Conservation (phyloP, 768 basidiomycete species). For the Mycena sanguinolenta region DNA sequence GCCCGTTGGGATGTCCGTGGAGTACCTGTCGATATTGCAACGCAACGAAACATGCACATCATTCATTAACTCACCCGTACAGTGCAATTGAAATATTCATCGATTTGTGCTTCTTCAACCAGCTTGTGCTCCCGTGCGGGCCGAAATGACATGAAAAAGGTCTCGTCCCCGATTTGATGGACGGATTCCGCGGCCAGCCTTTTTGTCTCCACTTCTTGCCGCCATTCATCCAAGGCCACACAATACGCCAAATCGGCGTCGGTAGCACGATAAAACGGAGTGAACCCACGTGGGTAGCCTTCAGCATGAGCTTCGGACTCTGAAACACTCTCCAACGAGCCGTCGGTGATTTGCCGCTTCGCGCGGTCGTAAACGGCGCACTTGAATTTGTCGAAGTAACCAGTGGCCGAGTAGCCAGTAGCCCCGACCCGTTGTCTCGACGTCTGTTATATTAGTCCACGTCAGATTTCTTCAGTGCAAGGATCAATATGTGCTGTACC, state of each 20-base stretch:
- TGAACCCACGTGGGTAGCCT: slow-evolving; percentile 55
- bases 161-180: slow-evolving; percentile 39
- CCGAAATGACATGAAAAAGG: not conserved
- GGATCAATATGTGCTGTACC: slow-evolving; percentile 47
- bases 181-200: slow-evolving; percentile 33
- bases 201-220: slow-evolving; percentile 52
- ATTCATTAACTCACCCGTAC: slow-evolving; percentile 61
- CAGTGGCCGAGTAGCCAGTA: slow-evolving; percentile 47
- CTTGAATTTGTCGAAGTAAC: slow-evolving; percentile 59
- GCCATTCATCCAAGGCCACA: slow-evolving; percentile 62
- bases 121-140: slow-evolving; percentile 57
- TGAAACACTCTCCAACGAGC: slow-evolving; percentile 52
- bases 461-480: not conserved
- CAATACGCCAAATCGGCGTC: slow-evolving; percentile 60
- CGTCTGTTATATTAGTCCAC: not conserved
- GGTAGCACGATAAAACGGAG: slow-evolving; percentile 60
- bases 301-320: slow-evolving; percentile 48
- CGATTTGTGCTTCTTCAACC: slow-evolving; percentile 63
- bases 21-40: slow-evolving; percentile 58
- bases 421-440: slow-evolving; percentile 43
- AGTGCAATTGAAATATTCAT: slow-evolving; percentile 73
- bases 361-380: slow-evolving; percentile 69
- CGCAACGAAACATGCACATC: not conserved
- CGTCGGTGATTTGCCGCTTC: slow-evolving; percentile 53
- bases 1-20: slow-evolving; percentile 54